Conservation (phyloP, 305 asterid species). For the Fraxinus ornus region DNA sequence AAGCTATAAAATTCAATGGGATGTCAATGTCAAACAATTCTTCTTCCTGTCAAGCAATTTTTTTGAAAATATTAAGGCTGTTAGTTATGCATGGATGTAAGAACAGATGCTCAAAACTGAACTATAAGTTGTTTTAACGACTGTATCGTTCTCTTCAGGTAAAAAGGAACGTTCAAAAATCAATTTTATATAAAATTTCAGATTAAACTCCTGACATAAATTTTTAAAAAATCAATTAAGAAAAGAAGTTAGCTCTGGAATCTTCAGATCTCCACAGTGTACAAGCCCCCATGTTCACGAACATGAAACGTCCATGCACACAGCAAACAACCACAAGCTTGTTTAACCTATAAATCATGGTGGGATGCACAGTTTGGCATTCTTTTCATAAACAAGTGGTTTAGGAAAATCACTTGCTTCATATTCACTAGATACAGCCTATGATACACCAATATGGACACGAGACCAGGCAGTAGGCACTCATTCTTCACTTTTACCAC, state of each 20-base stretch:
- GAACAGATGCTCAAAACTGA: neutral
- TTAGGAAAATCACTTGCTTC: neutral
- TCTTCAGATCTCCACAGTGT: too few relatives aligned
- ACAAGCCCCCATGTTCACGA: neutral
- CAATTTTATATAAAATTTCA: neutral
- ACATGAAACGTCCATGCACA: neutral
- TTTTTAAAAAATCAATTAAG: too few relatives aligned
- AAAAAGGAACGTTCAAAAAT: too few relatives aligned
- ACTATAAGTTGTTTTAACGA: neutral
- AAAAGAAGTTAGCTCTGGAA: too few relatives aligned
- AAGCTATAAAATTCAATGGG: conserved; percentile 66
- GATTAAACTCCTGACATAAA: too few relatives aligned
- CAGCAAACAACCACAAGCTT: neutral
- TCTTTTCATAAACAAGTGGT: neutral
- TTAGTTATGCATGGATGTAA: neutral
- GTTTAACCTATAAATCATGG: neutral
- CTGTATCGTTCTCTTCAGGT: neutral
- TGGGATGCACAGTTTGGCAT: neutral
- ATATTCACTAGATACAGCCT: neutral
- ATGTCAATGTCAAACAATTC: conserved; percentile 82
- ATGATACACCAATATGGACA: neutral
- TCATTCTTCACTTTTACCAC: neutral
- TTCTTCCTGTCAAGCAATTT: conserved; percentile 64
- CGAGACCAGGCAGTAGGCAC: neutral
- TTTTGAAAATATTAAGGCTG: neutral